A percentile compares a stretch with the other conserved stretches of the same genome.
Evolutionary conservation across 1,284 basidiomycete genomes (phyloP).

Genomic region (Chalciporus sp.): DNA sequence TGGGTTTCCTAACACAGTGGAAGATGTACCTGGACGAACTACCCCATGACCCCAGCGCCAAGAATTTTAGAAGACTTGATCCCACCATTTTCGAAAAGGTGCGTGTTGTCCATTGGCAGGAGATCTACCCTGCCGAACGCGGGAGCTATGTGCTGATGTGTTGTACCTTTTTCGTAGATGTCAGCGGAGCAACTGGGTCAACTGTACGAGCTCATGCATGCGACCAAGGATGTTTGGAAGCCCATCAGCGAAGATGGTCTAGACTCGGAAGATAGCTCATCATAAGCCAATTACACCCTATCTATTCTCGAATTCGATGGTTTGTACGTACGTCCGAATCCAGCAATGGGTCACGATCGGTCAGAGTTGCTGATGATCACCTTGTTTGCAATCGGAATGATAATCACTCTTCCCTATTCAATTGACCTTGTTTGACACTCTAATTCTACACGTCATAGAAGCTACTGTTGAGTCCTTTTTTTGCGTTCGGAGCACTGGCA

Average conservation of each 20-base stretch:
- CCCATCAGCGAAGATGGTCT: constrained; percentile 32
- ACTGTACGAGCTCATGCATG: constrained; percentile 90
- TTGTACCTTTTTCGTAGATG: constrained; percentile 53
- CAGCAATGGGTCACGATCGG: constrained; percentile 12
- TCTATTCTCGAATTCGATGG: not conserved
- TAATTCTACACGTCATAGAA: too few species aligned
- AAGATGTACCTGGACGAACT: constrained; percentile 85
- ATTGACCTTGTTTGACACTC: too few species aligned
- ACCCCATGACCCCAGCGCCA: constrained; percentile 42
- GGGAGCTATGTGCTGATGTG: not conserved
- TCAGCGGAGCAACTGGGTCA: constrained; percentile 91
- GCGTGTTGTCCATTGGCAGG: too few species aligned
- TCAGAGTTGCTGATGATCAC: too few species aligned
- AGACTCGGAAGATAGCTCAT: constrained; percentile 11
- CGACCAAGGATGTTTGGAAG: constrained; percentile 85
- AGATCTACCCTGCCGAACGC: not conserved
- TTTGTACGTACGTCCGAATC: constrained; percentile 2
- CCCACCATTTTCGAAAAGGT: constrained; percentile 81
- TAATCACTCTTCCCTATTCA: too few species aligned
- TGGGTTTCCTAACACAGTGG: constrained; percentile 93
- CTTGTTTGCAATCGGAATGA: too few species aligned
- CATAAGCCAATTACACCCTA: constrained; percentile 12
- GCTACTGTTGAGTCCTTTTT: too few species aligned
- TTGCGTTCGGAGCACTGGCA: too few species aligned
- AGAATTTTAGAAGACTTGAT: constrained; percentile 71